phyloP scores from a whole-genome alignment of 2,329 filamentous ascomycete species.

The Metarhizium brunneum region DNA sequence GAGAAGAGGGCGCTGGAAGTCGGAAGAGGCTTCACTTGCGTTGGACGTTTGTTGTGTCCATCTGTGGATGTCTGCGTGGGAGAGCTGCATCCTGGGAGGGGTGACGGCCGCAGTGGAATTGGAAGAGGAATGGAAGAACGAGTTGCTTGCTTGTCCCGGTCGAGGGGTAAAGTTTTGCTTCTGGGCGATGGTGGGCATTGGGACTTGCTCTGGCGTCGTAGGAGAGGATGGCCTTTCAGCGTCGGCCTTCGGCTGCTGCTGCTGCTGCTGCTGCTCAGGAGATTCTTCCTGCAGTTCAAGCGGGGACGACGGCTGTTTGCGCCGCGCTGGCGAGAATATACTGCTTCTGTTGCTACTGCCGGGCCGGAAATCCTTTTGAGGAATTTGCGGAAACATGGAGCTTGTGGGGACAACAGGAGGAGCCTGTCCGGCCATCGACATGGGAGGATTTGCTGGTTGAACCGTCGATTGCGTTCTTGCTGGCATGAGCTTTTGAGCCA shows the following conservation, averaged over 20 bases:
- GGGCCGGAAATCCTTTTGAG: constrained; percentile 23
- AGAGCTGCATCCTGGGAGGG: constrained; percentile 32
- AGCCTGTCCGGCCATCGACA: constrained; percentile 11
- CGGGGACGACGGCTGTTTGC: neutral
- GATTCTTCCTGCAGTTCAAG: neutral
- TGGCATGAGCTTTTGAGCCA: constrained; percentile 22
- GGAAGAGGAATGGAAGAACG: constrained; percentile 29
- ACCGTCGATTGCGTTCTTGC: constrained; percentile 11
- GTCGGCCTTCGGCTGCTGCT: neutral
- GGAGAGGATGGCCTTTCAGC: constrained; percentile 12
- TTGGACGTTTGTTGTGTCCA: constrained; percentile 32
- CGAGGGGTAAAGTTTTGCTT: constrained; percentile 41
- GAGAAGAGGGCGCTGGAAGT: constrained; percentile 27
- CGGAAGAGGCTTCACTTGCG: constrained; percentile 26
- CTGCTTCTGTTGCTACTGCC: constrained; percentile 21
- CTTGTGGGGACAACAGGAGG: constrained; percentile 20
- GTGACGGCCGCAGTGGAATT: constrained; percentile 19
- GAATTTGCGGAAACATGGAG: constrained; percentile 29
- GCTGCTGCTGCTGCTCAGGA: neutral
- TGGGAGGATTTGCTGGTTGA: constrained; percentile 1
- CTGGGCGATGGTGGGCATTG: constrained; percentile 30
- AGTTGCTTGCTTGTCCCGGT: constrained; percentile 22
- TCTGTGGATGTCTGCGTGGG: constrained; percentile 29
- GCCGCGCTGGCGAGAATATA: constrained; percentile 25
- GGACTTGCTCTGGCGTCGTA: constrained; percentile 22